Evolutionary conservation across 805 yeast genomes (phyloP), one percentile per base, ranked within the genome.

Genomic region (Yarrowia phangngaensis): DNA sequence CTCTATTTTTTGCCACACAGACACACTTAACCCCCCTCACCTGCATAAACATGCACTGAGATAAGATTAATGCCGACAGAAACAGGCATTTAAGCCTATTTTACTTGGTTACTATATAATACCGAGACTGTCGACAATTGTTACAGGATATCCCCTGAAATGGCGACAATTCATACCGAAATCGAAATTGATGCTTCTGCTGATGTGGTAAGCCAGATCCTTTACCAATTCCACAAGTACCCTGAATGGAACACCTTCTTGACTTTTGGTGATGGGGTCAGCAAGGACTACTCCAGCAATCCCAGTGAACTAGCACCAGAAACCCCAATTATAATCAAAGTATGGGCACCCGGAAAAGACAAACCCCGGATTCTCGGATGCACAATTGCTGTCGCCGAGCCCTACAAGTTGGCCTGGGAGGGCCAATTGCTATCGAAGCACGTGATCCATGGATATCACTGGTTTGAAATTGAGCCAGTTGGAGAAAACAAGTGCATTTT

Each of bases 171-270:
- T 3, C 27, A 29, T 13, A 41, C 48, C 6, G 28, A 28, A 29
- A 41, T 41, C 22, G 48, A 41, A 22, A 41, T 41, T 16, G 9
- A 41, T 22, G 48, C 48, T 6, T 28, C 48, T n/a, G 48, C 48
- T 8, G 27, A 20, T 4, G 35, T 41, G 14, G 48, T 41, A 20
- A 29, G 35, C 35, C 35, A 29, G 35, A 20, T 41, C 17, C 48
- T 41, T 11, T 41, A 41, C 35, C 35, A 29, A 29, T 41, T 41
- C 22, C 12, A 41, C 35, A 30, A 41, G 34, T 41, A 41, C 48
- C 35, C 20, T 17, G 35, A 30, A 9, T 41, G 48, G 48, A 41
- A 41, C 35, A 15, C 35, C 3, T 41, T 41, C 8, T 17, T 41
- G 29, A 41, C 29, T 14, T 29, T 29, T 22, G 35, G 28, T 4